Conservation (phyloP, 345 rosid species). For the Populus euphratica region DNA sequence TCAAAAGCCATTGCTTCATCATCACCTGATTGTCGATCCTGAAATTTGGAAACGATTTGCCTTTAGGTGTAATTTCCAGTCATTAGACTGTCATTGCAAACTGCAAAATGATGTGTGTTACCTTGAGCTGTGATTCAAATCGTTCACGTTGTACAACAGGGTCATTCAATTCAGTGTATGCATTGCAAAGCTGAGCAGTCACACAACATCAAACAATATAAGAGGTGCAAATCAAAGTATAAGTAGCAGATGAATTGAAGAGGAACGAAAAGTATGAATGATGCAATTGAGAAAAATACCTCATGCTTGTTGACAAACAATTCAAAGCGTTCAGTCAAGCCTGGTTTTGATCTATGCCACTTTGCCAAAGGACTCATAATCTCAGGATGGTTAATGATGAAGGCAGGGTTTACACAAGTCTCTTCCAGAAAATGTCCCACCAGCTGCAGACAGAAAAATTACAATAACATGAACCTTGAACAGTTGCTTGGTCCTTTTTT, state of each 20-base stretch:
- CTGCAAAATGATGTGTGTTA: slow-evolving; percentile 6
- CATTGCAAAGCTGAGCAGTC: slow-evolving; percentile 67
- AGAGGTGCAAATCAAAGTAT: not conserved
- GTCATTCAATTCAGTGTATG: slow-evolving; percentile 95
- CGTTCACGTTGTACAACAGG: slow-evolving; percentile 92
- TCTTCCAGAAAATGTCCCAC: slow-evolving; percentile 94
- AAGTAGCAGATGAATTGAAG: not conserved
- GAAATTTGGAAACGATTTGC: not conserved
- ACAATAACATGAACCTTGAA: not conserved
- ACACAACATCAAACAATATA: not conserved
- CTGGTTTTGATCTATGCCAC: slow-evolving; percentile 69
- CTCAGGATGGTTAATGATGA: slow-evolving; percentile 88
- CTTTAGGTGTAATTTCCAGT: not conserved
- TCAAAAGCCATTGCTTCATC: slow-evolving; percentile 98
- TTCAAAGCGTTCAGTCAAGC: slow-evolving; percentile 90
- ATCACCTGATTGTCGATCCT: slow-evolving; percentile 93
- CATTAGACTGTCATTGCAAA: not conserved
- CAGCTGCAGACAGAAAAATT: slow-evolving; percentile 49
- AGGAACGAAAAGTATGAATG: not conserved
- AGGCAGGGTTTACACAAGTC: slow-evolving; percentile 85
- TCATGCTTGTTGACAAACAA: slow-evolving; percentile 88
- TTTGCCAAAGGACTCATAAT: slow-evolving; percentile 90
- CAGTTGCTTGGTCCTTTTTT: not conserved
- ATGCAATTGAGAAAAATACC: slow-evolving; percentile 31
- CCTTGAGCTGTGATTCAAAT: slow-evolving; percentile 94